Percentiles rank a stretch among this genome's conserved stretches.
Evolutionary conservation across 1,139 yeast species (phyloP).

Genomic region (Pichia sp.): DNA sequence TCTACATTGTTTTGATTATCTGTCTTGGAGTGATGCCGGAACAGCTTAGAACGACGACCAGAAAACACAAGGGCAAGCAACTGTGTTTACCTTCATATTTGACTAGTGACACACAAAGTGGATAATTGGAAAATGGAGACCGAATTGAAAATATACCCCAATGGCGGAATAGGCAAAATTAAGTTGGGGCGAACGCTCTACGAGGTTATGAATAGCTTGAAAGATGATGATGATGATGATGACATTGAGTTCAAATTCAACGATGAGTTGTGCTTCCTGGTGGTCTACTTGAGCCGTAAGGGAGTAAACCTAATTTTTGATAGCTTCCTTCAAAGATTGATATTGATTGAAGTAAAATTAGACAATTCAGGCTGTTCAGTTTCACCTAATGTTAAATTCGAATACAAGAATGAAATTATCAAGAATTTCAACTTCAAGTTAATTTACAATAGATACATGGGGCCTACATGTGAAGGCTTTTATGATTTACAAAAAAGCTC

Average conservation of each 20-base stretch:
- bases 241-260: slow-evolving; percentile 31
- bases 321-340: slow-evolving; percentile 38
- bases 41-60: neutral
- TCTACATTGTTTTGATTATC: neutral
- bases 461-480: slow-evolving; percentile 59
- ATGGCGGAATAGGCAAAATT: slow-evolving; percentile 7
- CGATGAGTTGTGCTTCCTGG: neutral
- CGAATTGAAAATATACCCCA: slow-evolving; percentile 8
- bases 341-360: slow-evolving; percentile 43
- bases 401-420: slow-evolving; percentile 22
- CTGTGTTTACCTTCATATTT: neutral
- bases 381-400: slow-evolving; percentile 2
- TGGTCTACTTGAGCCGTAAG: slow-evolving; percentile 21
- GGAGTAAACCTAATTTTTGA: slow-evolving; percentile 40
- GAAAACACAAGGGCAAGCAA: neutral
- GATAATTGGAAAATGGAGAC: neutral
- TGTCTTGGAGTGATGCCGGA: neutral
- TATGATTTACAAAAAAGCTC: slow-evolving; percentile 17
- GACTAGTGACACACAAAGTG: no score
- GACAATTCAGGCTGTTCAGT: neutral
- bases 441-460: slow-evolving; percentile 54
- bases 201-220: slow-evolving; percentile 20
- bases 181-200: slow-evolving; percentile 21
- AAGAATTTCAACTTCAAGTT: slow-evolving; percentile 36
- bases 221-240: slow-evolving; percentile 14